Conservation (phyloP, 441 rosid species). For the Viola pubescens region DNA sequence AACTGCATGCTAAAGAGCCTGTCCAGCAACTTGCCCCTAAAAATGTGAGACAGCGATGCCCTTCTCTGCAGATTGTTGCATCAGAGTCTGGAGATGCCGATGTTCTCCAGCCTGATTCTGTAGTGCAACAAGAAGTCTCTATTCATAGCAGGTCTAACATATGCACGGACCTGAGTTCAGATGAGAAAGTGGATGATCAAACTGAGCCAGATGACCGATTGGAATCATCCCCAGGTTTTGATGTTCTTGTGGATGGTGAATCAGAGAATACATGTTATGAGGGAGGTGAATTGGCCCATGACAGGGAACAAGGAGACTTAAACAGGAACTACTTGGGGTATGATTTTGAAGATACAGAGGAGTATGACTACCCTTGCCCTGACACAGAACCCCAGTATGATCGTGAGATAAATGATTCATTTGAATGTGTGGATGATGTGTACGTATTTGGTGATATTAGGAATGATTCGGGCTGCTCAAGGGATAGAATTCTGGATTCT, state of each 20-base stretch:
- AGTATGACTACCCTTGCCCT: constrained; percentile 24
- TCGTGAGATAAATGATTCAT: constrained; percentile 17
- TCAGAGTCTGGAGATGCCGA: constrained; percentile 21
- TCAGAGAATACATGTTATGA: constrained; percentile 28
- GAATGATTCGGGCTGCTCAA: constrained; percentile 14
- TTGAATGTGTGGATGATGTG: constrained; percentile 22
- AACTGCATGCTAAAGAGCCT: constrained; percentile 14
- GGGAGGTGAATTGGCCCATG: constrained; percentile 24
- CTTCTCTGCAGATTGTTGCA: constrained; percentile 16
- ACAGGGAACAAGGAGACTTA: constrained; percentile 22
- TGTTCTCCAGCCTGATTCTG: constrained; percentile 17
- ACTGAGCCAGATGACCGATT: constrained; percentile 31
- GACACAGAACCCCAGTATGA: constrained; percentile 21
- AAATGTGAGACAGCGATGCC: constrained; percentile 7
- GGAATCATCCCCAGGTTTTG: constrained; percentile 49
- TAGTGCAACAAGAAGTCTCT: constrained; percentile 21
- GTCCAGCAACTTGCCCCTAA: constrained; percentile 17
- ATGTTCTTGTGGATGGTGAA: constrained; percentile 35
- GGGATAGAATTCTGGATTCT: constrained; percentile 25
- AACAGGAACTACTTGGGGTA: constrained; percentile 21
- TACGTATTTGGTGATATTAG: constrained; percentile 17
- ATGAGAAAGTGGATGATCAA: constrained; percentile 27
- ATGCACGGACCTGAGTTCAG: constrained; percentile 23
- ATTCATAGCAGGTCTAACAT: constrained; percentile 17
- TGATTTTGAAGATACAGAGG: constrained; percentile 30